A percentile compares a stretch with the other conserved stretches of the same genome.
Conservation (phyloP, 345 rosid species). For the Rhizophora apiculata region DNA sequence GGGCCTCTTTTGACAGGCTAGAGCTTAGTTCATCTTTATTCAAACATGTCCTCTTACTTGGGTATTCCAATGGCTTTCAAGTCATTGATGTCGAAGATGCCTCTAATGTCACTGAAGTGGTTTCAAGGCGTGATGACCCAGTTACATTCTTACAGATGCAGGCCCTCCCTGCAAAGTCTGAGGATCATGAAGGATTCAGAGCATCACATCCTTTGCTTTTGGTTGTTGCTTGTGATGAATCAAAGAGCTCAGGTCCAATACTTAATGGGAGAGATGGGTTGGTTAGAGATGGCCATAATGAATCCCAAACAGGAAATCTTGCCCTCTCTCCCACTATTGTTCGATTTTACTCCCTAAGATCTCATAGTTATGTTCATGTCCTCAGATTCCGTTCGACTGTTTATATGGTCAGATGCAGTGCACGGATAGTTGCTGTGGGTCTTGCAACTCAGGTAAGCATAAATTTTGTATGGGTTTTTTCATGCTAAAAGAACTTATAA, state of each 20-base stretch:
- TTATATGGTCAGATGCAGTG: conserved; percentile 89
- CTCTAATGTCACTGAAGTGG: conserved; percentile 66
- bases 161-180: conserved; percentile 68
- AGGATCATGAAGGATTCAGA: conserved; percentile 71
- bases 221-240: conserved; percentile 87
- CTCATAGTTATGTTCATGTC: conserved; percentile 87
- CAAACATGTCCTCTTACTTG: conserved; percentile 75
- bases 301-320: conserved; percentile 51
- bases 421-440: conserved; percentile 80
- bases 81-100: conserved; percentile 88
- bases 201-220: conserved; percentile 88
- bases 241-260: conserved; percentile 40
- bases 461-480: neutral
- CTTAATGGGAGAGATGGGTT: conserved; percentile 58
- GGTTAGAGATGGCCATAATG: conserved; percentile 49
- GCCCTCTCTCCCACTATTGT: conserved; percentile 67
- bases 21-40: conserved; percentile 55
- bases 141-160: conserved; percentile 88
- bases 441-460: conserved; percentile 79
- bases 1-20: conserved; percentile 82
- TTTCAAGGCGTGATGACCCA: conserved; percentile 80
- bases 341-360: conserved; percentile 78
- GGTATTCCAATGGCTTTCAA: conserved; percentile 91
- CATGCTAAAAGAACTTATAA: neutral
- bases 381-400: conserved; percentile 89